Conservation (phyloP, 2,329 filamentous ascomycete species). For the Epichloe gansuensis region DNA sequence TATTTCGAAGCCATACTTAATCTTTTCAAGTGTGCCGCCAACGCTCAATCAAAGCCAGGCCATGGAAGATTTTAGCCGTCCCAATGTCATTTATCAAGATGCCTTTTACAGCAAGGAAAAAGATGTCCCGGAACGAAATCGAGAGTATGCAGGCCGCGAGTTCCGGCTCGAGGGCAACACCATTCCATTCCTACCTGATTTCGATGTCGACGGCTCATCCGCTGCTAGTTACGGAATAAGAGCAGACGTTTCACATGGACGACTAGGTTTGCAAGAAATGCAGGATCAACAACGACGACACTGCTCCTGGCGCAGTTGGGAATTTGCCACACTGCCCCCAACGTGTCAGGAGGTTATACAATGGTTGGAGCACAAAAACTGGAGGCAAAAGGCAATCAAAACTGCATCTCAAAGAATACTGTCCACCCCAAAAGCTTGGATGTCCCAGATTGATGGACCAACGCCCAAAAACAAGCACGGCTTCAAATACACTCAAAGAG, state of each 20-base stretch:
- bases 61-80: conserved; percentile 25
- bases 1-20: conserved; percentile 5
- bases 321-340: conserved; percentile 60
- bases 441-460: conserved; percentile 81
- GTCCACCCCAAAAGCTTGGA: conserved; percentile 22
- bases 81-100: conserved; percentile 67
- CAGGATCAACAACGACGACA: conserved; percentile 33
- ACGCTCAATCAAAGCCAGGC: conserved; percentile 10
- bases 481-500: conserved; percentile 74
- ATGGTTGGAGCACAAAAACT: conserved; percentile 45
- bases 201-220: conserved; percentile 49
- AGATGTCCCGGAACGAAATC: conserved; percentile 63
- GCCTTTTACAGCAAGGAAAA: conserved; percentile 73
- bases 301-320: conserved; percentile 56
- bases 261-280: conserved; percentile 32
- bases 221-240: conserved; percentile 43
- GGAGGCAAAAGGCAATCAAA: conserved; percentile 10
- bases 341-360: conserved; percentile 51
- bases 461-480: conserved; percentile 73
- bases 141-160: conserved; percentile 80
- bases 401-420: conserved; percentile 10
- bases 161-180: conserved; percentile 67
- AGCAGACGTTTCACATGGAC: conserved; percentile 33
- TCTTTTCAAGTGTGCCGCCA: conserved; percentile 18
- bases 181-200: conserved; percentile 66